Evolutionary conservation across 1,284 basidiomycete genomes (phyloP).

Genomic region (Leccinum ponderosum): DNA sequence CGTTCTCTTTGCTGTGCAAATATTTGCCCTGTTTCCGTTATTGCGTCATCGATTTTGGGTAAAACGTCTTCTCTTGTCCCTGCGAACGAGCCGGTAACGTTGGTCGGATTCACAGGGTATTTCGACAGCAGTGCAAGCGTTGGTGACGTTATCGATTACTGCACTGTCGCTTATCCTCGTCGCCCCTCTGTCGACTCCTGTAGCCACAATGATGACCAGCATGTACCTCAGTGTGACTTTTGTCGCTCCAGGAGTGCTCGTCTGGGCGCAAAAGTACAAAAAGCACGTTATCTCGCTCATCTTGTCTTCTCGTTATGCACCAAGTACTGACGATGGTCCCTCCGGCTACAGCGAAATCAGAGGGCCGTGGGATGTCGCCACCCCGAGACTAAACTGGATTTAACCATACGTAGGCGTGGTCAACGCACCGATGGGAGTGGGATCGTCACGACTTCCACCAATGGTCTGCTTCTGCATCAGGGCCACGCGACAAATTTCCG

Average conservation of each 20-base stretch:
- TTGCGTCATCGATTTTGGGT: conserved; percentile 81
- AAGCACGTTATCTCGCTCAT: conserved; percentile 51
- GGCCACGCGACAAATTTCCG: conserved; percentile 30
- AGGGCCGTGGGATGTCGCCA: conserved; percentile 53
- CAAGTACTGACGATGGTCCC: conserved; percentile 8
- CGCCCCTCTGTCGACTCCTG: conserved; percentile 50
- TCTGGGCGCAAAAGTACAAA: conserved; percentile 84
- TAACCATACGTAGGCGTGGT: conserved; percentile 27
- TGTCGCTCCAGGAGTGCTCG: conserved; percentile 66
- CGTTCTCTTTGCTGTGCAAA: conserved; percentile 82
- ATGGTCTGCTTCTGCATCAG: conserved; percentile 15
- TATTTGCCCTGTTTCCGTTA: conserved; percentile 86
- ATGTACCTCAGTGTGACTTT: conserved; percentile 63
- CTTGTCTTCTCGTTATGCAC: conserved; percentile 24
- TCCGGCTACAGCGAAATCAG: conserved; percentile 42
- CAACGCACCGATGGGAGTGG: conserved; percentile 27
- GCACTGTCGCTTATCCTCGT: conserved; percentile 52
- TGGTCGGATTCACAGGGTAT: conserved; percentile 41
- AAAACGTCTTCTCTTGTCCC: conserved; percentile 27
- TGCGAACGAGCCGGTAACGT: conserved; percentile 19
- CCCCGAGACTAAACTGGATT: conserved; percentile 56
- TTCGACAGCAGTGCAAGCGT: conserved; percentile 44
- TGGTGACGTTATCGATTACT: conserved; percentile 52
- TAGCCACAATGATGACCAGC: conserved; percentile 50
- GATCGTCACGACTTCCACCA: conserved; percentile 30